A percentile compares a stretch with the other conserved stretches of the same genome.
phyloP scores from a whole-genome alignment of 768 basidiomycete genomes.

The Lyophyllum shimeji region DNA sequence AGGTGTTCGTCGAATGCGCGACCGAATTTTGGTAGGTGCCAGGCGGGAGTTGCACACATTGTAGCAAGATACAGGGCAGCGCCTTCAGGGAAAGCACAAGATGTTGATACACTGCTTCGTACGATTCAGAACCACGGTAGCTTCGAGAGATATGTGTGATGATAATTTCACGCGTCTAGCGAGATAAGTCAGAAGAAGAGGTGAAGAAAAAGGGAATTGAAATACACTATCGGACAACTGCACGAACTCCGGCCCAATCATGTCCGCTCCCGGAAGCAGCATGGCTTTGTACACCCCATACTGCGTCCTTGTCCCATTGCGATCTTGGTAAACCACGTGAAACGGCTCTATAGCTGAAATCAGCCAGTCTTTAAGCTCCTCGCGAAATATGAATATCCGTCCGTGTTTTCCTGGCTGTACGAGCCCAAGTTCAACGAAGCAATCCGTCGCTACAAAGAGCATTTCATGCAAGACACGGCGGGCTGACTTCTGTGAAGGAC shows the following conservation, averaged over 20 bases:
- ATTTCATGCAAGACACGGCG: constrained; percentile 6
- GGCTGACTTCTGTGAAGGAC: neutral
- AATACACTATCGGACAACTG: neutral
- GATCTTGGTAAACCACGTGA: constrained; percentile 5
- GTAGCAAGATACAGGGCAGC: constrained; percentile 8
- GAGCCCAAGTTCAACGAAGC: constrained; percentile 9
- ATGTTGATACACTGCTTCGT: neutral
- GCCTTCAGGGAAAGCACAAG: constrained; percentile 6
- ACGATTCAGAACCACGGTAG: constrained; percentile 2
- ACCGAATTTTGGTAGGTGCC: neutral
- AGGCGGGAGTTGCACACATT: constrained; percentile 7
- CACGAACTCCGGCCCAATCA: constrained; percentile 17
- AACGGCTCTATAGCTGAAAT: constrained; percentile 9
- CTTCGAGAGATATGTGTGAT: constrained; percentile 9
- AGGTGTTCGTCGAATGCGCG: neutral
- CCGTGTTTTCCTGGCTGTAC: constrained; percentile 13
- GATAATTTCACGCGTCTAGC: constrained; percentile 11
- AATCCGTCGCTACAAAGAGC: constrained; percentile 12
- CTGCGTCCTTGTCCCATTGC: neutral
- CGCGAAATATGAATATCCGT: constrained; percentile 15
- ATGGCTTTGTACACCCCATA: constrained; percentile 11
- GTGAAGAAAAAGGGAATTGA: neutral
- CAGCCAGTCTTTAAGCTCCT: constrained; percentile 14
- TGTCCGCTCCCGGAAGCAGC: constrained; percentile 4
- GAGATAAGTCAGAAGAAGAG: neutral